Evolutionary conservation across 257 asterid genomes (phyloP).

Genomic region (Cynanchum wilfordii): DNA sequence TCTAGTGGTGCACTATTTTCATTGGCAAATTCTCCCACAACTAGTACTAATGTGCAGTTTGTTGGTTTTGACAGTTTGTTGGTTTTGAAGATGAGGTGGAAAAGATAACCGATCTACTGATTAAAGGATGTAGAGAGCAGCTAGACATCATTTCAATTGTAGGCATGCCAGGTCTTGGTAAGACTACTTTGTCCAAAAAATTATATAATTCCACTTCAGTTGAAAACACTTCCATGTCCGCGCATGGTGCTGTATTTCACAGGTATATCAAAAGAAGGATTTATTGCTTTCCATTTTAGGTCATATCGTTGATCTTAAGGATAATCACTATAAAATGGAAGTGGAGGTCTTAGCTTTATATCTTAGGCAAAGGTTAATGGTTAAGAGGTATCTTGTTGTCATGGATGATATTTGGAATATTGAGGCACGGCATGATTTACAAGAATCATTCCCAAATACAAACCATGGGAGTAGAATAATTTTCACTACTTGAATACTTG

Average conservation of each 20-base stretch:
- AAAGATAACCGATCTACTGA: not conserved
- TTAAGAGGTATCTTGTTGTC: slow-evolving; percentile 9
- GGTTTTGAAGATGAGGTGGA: slow-evolving; percentile 2
- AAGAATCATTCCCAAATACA: not conserved
- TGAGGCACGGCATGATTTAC: slow-evolving; percentile 4
- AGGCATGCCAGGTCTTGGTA: slow-evolving; percentile 23
- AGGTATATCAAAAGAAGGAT: not conserved
- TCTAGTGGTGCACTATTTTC: not conserved
- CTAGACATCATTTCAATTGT: slow-evolving; percentile 18
- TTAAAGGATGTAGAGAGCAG: not conserved
- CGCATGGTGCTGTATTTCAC: slow-evolving; percentile 16
- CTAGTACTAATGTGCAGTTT: not conserved
- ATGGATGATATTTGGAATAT: slow-evolving; percentile 21
- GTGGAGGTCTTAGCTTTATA: not conserved
- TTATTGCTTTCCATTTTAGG: not conserved
- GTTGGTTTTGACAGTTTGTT: no score
- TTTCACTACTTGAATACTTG: slow-evolving; percentile 8
- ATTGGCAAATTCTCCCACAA: not conserved
- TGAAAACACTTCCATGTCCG: not conserved
- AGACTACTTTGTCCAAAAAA: slow-evolving; percentile 15
- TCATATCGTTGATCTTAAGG: not conserved
- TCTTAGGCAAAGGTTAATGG: not conserved
- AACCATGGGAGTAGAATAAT: slow-evolving; percentile 17
- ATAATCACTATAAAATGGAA: no score
- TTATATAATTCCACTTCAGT: not conserved